Base-by-base conservation (phyloP, 129 eudicot species). In the Centrapalus pauciflorus region DNA sequence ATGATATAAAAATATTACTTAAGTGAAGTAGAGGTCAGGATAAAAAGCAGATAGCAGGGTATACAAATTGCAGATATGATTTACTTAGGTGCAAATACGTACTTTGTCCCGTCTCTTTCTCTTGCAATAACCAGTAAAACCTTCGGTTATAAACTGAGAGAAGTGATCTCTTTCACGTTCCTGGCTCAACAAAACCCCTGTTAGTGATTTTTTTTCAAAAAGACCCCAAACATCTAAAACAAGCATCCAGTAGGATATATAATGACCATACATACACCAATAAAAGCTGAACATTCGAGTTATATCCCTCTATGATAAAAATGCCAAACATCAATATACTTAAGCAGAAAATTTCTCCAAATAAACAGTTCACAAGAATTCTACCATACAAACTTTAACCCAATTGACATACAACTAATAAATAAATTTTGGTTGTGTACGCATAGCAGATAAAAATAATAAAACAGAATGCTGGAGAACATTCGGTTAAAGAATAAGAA, bases 21-120 rank as follows among this genome's bases (percentile, higher is more conserved):
- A n/a, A n/a, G n/a, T n/a, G 40, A 34, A 16, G 20, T 14, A 4
- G 50, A 20, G 4, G 21, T 4, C 50, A 43, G 14, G 19, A n/a
- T 43, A 43, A 43, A 43, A 43, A 43, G 21, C 50, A 38, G 11
- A 38, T 38, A 38, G 46, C 46, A 38, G 46, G 46, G 7, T 16
- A 45, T 16, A n/a, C 6, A 48, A 6, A 48, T 5, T 2, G 52
- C 46, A 38, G 4, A 38, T 11, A 55, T 11, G 12, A 26, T 28
- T 28, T 56, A 54, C 3, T 16, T 56, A 4, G 41, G 63, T 13
- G 8, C 25, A 48, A 16, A 48, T 48, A 62, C 62, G 13, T 60
- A 88, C 96, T 32, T 84, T 88, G 46, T 88, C 96, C 24, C 96
- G 79, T 55, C 96, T 72, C 69, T 88, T 88, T 82, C 88, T 88